Conservation (phyloP, 305 asterid species). For the Striga hermonthica region DNA sequence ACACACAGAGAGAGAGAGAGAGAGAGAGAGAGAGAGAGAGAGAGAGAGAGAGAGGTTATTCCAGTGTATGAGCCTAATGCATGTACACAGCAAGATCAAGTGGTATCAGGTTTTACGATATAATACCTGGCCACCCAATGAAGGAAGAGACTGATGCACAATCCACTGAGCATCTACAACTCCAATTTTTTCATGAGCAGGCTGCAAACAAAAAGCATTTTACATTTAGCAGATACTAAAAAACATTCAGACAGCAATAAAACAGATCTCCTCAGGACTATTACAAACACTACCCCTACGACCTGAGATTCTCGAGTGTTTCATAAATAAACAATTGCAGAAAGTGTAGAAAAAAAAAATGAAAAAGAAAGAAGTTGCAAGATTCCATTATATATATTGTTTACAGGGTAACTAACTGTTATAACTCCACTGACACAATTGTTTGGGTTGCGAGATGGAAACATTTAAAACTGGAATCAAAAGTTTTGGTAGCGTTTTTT, state of each 20-base stretch:
- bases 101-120: background rate
- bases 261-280: background rate
- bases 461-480: no score
- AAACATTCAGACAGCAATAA: background rate
- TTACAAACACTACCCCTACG: background rate
- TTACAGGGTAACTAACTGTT: no score
- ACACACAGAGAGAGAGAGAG: background rate
- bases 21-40: background rate
- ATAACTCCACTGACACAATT: no score
- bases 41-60: background rate
- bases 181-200: conserved; percentile 86
- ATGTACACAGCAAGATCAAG: background rate
- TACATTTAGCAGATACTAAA: background rate
- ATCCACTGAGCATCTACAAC: conserved; percentile 96
- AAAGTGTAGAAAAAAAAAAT: no score
- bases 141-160: conserved; percentile 78
- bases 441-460: no score
- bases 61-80: background rate
- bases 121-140: conserved; percentile 78
- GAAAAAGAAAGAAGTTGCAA: no score
- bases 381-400: no score
- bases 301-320: background rate
- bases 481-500: no score
- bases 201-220: conserved; percentile 34
- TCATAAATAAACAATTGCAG: no score